phyloP scores from a whole-genome alignment of 2,329 filamentous ascomycete species.

The Samsoniella hepiali region DNA sequence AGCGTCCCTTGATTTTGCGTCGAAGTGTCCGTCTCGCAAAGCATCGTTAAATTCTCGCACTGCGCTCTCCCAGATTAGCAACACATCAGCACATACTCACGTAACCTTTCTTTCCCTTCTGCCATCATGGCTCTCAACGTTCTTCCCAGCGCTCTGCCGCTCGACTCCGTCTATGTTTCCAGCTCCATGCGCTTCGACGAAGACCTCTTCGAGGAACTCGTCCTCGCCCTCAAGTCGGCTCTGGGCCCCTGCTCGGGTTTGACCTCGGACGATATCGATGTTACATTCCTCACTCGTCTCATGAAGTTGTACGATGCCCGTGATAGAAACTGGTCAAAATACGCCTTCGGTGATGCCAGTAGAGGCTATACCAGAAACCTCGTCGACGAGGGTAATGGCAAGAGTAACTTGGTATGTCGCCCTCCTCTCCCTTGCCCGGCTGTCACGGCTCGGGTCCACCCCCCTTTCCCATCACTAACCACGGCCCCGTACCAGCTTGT shows the following conservation, averaged over 20 bases:
- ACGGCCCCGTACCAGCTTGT: slow-evolving; percentile 57
- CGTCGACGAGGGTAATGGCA: slow-evolving; percentile 83
- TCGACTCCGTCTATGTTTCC: slow-evolving; percentile 12
- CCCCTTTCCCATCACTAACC: slow-evolving; percentile 5
- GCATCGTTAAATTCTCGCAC: not conserved
- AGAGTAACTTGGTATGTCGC: slow-evolving; percentile 64
- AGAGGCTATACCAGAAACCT: slow-evolving; percentile 82
- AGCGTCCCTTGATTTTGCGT: not conserved
- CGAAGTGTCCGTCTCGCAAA: slow-evolving; percentile 7
- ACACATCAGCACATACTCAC: slow-evolving; percentile 7
- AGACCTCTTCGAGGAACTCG: slow-evolving; percentile 65
- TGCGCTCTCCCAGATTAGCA: slow-evolving; percentile 1
- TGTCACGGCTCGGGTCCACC: not conserved
- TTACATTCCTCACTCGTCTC: slow-evolving; percentile 63
- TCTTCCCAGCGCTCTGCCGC: slow-evolving; percentile 19
- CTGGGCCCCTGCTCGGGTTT: slow-evolving; percentile 80
- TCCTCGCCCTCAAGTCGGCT: slow-evolving; percentile 67
- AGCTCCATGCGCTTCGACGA: slow-evolving; percentile 22
- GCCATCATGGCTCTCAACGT: slow-evolving; percentile 20
- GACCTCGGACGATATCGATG: slow-evolving; percentile 76
- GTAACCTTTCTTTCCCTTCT: not conserved
- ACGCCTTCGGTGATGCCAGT: slow-evolving; percentile 68
- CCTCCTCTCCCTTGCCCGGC: not conserved
- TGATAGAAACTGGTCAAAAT: slow-evolving; percentile 68
- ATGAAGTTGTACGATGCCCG: slow-evolving; percentile 74